Evolutionary conservation across 2,329 filamentous ascomycete species (phyloP).

Genomic region (Exophiala xenobiotica): DNA sequence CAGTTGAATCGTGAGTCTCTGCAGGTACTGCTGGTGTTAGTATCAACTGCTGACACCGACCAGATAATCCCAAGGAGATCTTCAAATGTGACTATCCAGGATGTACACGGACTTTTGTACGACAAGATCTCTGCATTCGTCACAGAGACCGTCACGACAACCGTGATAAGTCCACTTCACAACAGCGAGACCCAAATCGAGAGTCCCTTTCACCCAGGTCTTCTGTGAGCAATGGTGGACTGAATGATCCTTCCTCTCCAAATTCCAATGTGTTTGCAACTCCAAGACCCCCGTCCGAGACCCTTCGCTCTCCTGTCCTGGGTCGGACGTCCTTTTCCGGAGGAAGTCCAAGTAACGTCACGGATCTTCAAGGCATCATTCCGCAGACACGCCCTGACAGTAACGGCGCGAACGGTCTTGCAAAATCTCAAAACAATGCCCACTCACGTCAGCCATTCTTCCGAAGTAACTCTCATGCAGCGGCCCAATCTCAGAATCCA

Average conservation of each 20-base stretch:
- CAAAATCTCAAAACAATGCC: neutral
- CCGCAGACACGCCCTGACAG: slow-evolving; percentile 8
- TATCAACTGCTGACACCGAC: neutral
- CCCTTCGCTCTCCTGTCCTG: slow-evolving; percentile 6
- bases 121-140: slow-evolving; percentile 84
- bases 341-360: slow-evolving; percentile 8
- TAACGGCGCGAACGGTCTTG: slow-evolving; percentile 33
- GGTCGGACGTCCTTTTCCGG: slow-evolving; percentile 15
- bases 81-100: slow-evolving; percentile 90
- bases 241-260: slow-evolving; percentile 13
- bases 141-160: slow-evolving; percentile 78
- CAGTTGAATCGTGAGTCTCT: slow-evolving; percentile 77
- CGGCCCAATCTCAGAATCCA: slow-evolving; percentile 4
- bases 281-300: slow-evolving; percentile 9
- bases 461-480: neutral
- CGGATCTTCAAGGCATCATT: slow-evolving; percentile 11
- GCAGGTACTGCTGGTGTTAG: slow-evolving; percentile 1
- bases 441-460: neutral
- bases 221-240: slow-evolving; percentile 16
- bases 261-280: slow-evolving; percentile 16
- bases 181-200: slow-evolving; percentile 24
- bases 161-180: slow-evolving; percentile 37
- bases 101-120: slow-evolving; percentile 85
- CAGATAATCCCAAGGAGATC: slow-evolving; percentile 90
- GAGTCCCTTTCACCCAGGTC: slow-evolving; percentile 24